phyloP scores from a whole-genome alignment of 164 flowering plant genomes.

The Stephania japonica region DNA sequence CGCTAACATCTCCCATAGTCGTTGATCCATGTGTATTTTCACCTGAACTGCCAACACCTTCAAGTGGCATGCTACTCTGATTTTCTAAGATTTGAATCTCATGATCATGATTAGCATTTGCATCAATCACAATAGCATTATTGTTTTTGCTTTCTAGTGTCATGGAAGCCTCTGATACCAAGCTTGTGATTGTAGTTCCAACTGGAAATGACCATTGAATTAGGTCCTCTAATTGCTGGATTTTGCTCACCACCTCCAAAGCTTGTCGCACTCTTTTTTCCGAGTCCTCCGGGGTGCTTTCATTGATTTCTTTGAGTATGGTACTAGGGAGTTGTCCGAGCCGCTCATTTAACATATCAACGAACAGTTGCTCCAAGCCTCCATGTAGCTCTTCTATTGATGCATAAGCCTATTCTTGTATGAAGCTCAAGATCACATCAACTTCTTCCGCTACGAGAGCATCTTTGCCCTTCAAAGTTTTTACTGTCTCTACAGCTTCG shows the following conservation, averaged over 20 bases:
- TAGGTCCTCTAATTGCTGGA: background rate
- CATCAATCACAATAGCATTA: too few relatives aligned
- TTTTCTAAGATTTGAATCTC: too few relatives aligned
- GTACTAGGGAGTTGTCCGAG: slow-evolving; percentile 1
- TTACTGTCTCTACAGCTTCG: background rate
- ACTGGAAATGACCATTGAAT: slow-evolving; percentile 4
- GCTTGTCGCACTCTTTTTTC: background rate
- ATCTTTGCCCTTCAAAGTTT: background rate
- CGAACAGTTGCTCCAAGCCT: background rate
- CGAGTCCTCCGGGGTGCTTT: slow-evolving; percentile 1
- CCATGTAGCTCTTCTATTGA: background rate
- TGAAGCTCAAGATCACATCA: background rate
- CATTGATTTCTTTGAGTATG: slow-evolving; percentile 6
- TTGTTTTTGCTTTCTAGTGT: too few relatives aligned
- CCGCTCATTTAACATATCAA: background rate
- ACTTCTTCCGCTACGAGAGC: background rate
- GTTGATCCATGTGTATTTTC: too few relatives aligned
- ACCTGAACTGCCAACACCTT: too few relatives aligned
- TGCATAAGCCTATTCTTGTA: background rate
- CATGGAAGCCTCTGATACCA: background rate
- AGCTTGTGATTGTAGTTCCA: background rate
- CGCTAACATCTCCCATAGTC: too few relatives aligned
- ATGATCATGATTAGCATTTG: too few relatives aligned
- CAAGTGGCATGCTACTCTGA: too few relatives aligned
- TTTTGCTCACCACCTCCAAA: slow-evolving; percentile 3